Evolutionary conservation across 306 rosid genomes (phyloP), one percentile per base, ranked within the genome.

Genomic region (Dalbergia oliveri): DNA sequence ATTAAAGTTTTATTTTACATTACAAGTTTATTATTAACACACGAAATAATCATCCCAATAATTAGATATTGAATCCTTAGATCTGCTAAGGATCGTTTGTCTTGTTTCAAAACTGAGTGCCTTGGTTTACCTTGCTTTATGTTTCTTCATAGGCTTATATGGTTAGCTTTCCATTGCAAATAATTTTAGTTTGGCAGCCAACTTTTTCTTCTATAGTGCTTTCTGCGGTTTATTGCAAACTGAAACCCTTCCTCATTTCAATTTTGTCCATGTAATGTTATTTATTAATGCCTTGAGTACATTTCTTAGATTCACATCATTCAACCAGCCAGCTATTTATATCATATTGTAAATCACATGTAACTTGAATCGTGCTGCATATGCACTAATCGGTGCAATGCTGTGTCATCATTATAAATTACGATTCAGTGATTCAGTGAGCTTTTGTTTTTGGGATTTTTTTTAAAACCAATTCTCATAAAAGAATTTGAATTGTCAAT

Each of bases 1-100:
- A 41, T 44, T 31, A 3, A 69, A 31, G 34, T 53, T 70, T 53
- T 72, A 33, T 53, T 76, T 70, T 31, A 16, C 69, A 26, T 53
- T 77, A 15, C 58, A 75, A 3, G 56, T 14, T 54, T 62, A 70
- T 76, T 18, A 69, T 82, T 82, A 10, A 70, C 76, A 19, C 10
- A 11, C 13, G 9, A 62, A 41, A n/a, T 69, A 18, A 69, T 53
- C 14, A 51, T 37, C 71, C 69, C 6, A 70, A 63, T 15, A 35
- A 64, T 70, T 70, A 53, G 64, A 45, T 77, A 77, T 56, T 64
- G 53, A 54, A 54, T 44, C 12, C 19, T 53, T 65, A 11, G 4
- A 72, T 75, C 66, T 58, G 54, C 39, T 26, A 26, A 47, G 26
- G 72, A 59, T 49, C 47, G 71, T 75, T 75, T 47, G 45, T 65